Evolutionary conservation across 2,329 filamentous ascomycete genomes (phyloP).

Genomic region (Aureobasidium uvarum): DNA sequence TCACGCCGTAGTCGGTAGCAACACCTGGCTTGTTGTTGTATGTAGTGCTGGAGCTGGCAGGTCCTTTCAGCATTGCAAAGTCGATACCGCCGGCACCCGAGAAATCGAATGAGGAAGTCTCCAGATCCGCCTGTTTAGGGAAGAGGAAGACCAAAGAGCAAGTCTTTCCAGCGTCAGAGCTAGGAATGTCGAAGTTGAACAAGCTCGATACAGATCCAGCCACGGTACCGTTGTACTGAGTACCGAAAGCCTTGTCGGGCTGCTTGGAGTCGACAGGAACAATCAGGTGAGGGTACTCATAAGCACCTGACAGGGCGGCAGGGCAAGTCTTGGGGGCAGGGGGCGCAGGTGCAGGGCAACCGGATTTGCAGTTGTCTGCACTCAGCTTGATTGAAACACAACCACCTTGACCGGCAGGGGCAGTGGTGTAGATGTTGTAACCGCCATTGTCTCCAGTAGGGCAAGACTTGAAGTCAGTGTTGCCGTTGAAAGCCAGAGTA

Average conservation of each 20-base stretch:
- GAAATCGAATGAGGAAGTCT: conserved; percentile 59
- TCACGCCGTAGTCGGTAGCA: conserved; percentile 45
- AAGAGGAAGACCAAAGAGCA: conserved; percentile 67
- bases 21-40: conserved; percentile 54
- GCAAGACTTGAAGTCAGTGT: conserved; percentile 59
- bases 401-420: conserved; percentile 45
- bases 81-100: conserved; percentile 54
- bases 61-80: conserved; percentile 43
- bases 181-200: conserved; percentile 68
- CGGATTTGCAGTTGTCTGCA: conserved; percentile 42
- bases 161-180: conserved; percentile 53
- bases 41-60: conserved; percentile 52
- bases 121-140: conserved; percentile 56
- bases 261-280: conserved; percentile 57
- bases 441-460: conserved; percentile 55
- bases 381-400: conserved; percentile 53
- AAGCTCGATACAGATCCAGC: conserved; percentile 56
- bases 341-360: conserved; percentile 45
- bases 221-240: conserved; percentile 56
- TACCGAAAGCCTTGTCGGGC: conserved; percentile 54
- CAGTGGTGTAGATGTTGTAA: conserved; percentile 55
- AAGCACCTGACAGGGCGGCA: conserved; percentile 27
- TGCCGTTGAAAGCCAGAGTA: conserved; percentile 52
- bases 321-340: conserved; percentile 29
- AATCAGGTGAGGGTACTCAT: conserved; percentile 60